Evolutionary conservation across 768 basidiomycete species (phyloP).

Genomic region (Pseudohyphozyma bogoriensis): DNA sequence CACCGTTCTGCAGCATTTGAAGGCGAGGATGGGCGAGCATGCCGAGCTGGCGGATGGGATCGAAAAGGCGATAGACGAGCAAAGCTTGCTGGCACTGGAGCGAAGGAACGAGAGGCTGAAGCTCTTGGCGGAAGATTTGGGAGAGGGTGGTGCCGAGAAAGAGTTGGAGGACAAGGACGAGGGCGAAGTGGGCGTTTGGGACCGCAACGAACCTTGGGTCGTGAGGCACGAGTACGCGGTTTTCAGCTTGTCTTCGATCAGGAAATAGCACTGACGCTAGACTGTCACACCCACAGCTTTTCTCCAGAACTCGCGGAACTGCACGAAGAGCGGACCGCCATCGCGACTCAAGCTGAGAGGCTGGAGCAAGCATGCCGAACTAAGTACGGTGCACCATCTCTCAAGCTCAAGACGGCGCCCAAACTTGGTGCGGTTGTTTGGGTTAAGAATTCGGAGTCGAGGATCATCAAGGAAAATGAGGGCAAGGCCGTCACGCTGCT

Average conservation of each 20-base stretch:
- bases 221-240: conserved; percentile 1
- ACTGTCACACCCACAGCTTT: neutral
- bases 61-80: conserved; percentile 30
- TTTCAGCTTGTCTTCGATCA: no score
- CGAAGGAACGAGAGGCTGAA: conserved; percentile 27
- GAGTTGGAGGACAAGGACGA: conserved; percentile 12
- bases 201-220: conserved; percentile 15
- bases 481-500: no score
- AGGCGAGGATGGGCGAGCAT: conserved; percentile 47
- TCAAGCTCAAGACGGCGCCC: conserved; percentile 1
- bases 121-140: conserved; percentile 6
- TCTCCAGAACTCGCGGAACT: neutral
- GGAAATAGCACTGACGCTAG: neutral
- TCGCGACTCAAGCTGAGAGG: neutral
- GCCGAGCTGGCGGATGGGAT: conserved; percentile 51
- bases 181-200: conserved; percentile 30
- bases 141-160: conserved; percentile 15
- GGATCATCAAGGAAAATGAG: neutral
- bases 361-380: neutral
- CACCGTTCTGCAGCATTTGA: conserved; percentile 45
- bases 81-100: conserved; percentile 41
- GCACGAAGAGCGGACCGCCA: neutral
- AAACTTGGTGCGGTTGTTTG: conserved; percentile 8
- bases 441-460: no score
- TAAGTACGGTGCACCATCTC: neutral